phyloP scores from a whole-genome alignment of 2,329 filamentous ascomycete species.

The Nannizzia gypsea region DNA sequence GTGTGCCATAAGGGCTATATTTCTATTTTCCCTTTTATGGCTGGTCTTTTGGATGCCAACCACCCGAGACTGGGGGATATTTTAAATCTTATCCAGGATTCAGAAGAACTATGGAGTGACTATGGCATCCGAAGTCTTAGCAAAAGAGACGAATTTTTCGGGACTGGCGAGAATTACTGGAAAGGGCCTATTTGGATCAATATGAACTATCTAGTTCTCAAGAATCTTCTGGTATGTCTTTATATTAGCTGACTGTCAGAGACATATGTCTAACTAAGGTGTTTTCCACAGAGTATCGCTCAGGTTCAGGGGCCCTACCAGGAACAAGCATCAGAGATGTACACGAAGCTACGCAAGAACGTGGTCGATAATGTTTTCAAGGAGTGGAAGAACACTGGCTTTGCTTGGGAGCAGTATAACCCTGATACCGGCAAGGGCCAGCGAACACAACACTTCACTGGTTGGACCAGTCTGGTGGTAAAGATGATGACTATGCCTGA shows the following conservation, averaged over 20 bases:
- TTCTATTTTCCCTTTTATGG: conserved; percentile 82
- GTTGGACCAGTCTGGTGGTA: conserved; percentile 96
- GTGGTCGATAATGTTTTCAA: conserved; percentile 79
- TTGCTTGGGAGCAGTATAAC: conserved; percentile 98
- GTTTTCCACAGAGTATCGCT: conserved; percentile 47
- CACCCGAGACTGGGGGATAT: conserved; percentile 63
- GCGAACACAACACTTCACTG: conserved; percentile 93
- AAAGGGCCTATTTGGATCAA: conserved; percentile 89
- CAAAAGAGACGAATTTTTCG: conserved; percentile 69
- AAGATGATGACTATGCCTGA: conserved; percentile 96
- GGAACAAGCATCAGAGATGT: conserved; percentile 57
- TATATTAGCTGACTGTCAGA: background rate
- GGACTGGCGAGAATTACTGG: conserved; percentile 95
- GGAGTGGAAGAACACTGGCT: conserved; percentile 81
- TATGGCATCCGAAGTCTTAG: conserved; percentile 85
- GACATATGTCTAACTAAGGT: conserved; percentile 8
- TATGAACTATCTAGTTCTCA: conserved; percentile 81
- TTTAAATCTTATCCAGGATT: conserved; percentile 65
- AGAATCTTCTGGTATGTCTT: conserved; percentile 61
- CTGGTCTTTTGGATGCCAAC: conserved; percentile 63
- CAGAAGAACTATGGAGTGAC: conserved; percentile 78
- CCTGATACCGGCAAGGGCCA: conserved; percentile 88
- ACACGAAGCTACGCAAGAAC: conserved; percentile 66
- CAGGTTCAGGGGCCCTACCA: conserved; percentile 54
- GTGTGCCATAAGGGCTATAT: conserved; percentile 97